Base-by-base conservation (phyloP, 2,329 filamentous ascomycete genomes). In the Aspergillus ustus region DNA sequence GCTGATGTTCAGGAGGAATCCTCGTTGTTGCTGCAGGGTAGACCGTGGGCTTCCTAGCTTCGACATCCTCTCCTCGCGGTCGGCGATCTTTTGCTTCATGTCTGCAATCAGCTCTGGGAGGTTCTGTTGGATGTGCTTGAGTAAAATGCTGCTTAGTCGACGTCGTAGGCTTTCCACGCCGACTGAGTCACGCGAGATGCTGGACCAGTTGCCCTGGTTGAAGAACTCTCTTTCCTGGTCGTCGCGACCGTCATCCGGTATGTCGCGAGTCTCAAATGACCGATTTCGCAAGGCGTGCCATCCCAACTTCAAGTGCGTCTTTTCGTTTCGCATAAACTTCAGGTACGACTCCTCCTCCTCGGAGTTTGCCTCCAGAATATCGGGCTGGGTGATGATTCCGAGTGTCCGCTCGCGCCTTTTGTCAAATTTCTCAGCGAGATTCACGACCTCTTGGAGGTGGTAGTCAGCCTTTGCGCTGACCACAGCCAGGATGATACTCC, bases 401-500 rank as follows among this genome's bases (percentile, higher is more conserved):
- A 84, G 65, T 0, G 75, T 78, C 5, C 78, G 72, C 50, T 70
- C 61, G 19, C 72, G 67, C 0, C 63, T 34, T 2, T 59, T 61
- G 57, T 80, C 78, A 59, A 72, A 73, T 13, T 61, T 67, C 19
- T 77, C 74, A 2, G 78, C 80, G 13, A 80, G 82, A 13, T 83
- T 78, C 0, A 86, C 74, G 4, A 91, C 82, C 9, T 81, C 76
- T 67, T 91, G 88, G 34, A 87, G 84, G 6, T 84, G 84, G 65
- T 81, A 78, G 46, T 87, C 80, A 15, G 77, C 75, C 40, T 78
- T 81, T 1, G 84, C 84, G 0, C 81, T 77, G 1, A 87, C 73
- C 0, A 87, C 78, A 0, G 84, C 83, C 0, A 89, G 73, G 1
- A 89, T 85, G 57, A 90, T 86, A 66, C 81, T 89, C n/a, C 85